Evolutionary conservation across 306 rosid species (phyloP).

Genomic region (Begonia masoniana): DNA sequence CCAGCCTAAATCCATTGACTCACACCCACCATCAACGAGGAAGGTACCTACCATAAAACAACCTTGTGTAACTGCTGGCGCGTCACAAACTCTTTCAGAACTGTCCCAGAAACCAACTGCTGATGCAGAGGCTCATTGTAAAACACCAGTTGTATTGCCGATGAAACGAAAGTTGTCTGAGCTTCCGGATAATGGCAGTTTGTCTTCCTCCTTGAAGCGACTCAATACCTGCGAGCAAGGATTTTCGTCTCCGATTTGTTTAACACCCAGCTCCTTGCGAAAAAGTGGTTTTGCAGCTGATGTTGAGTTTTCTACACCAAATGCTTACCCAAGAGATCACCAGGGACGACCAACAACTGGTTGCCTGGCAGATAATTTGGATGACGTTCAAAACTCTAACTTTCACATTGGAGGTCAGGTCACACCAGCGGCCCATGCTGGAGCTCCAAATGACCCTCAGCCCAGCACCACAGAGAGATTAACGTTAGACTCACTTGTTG

Average conservation of each 20-base stretch:
- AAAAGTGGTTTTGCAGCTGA: conserved; percentile 41
- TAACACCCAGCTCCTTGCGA: conserved; percentile 39
- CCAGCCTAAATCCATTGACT: conserved; percentile 33
- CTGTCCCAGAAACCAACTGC: conserved; percentile 22
- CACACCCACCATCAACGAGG: conserved; percentile 25
- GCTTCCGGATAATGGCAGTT: conserved; percentile 42
- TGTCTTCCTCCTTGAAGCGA: conserved; percentile 55
- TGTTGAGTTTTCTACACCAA: conserved; percentile 49
- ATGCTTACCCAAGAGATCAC: conserved; percentile 34
- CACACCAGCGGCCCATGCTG: conserved; percentile 48
- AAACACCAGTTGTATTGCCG: conserved; percentile 58
- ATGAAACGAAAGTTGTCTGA: conserved; percentile 65
- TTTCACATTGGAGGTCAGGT: conserved; percentile 31
- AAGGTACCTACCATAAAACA: conserved; percentile 39
- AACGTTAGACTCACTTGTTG: conserved; percentile 75
- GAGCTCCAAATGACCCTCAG: conserved; percentile 42
- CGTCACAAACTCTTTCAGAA: conserved; percentile 30
- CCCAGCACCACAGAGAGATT: conserved; percentile 63
- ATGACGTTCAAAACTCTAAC: conserved; percentile 44
- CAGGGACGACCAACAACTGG: conserved; percentile 28
- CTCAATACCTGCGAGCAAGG: conserved; percentile 61
- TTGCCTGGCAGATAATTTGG: conserved; percentile 34
- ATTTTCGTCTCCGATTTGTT: conserved; percentile 58
- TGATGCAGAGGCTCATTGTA: conserved; percentile 61
- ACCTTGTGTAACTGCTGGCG: conserved; percentile 25